Conservation (phyloP, 2,329 filamentous ascomycete species). For the Diplodia corticola region DNA sequence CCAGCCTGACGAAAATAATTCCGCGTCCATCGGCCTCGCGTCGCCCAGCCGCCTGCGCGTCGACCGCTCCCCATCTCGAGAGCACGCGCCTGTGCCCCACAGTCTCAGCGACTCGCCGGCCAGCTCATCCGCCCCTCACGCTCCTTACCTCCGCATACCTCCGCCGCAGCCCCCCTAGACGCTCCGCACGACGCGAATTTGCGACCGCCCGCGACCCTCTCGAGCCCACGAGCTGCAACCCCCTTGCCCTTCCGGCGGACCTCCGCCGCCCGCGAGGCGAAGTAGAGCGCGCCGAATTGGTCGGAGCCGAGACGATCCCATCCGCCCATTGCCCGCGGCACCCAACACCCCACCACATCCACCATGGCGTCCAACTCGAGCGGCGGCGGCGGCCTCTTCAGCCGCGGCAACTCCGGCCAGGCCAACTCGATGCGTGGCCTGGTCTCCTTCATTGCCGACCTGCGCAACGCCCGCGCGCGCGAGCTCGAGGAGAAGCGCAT, state of each 20-base stretch:
- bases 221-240: not conserved
- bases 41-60: constrained; percentile 8
- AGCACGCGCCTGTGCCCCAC: constrained; percentile 2
- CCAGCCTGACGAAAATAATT: constrained; percentile 21
- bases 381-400: constrained; percentile 43
- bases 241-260: constrained; percentile 10
- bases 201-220: constrained; percentile 1
- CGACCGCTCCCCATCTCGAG: not conserved
- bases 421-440: constrained; percentile 54
- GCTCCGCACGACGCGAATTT: not conserved
- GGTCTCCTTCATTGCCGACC: constrained; percentile 96
- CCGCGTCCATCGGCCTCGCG: constrained; percentile 16
- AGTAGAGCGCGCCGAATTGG: constrained; percentile 12
- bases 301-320: not conserved
- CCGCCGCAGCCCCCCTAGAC: constrained; percentile 27
- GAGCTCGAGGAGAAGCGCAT: constrained; percentile 98
- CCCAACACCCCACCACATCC: not conserved
- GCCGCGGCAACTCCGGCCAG: constrained; percentile 44
- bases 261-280: constrained; percentile 21
- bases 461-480: constrained; percentile 89
- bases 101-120: constrained; percentile 5
- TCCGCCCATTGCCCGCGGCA: constrained; percentile 1
- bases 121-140: constrained; percentile 24
- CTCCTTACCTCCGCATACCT: constrained; percentile 27
- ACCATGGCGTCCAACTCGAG: constrained; percentile 41